Evolutionary conservation across 345 rosid species (phyloP), one percentile per base, ranked within the genome.

Genomic region (Eucalyptus camaldulensis): DNA sequence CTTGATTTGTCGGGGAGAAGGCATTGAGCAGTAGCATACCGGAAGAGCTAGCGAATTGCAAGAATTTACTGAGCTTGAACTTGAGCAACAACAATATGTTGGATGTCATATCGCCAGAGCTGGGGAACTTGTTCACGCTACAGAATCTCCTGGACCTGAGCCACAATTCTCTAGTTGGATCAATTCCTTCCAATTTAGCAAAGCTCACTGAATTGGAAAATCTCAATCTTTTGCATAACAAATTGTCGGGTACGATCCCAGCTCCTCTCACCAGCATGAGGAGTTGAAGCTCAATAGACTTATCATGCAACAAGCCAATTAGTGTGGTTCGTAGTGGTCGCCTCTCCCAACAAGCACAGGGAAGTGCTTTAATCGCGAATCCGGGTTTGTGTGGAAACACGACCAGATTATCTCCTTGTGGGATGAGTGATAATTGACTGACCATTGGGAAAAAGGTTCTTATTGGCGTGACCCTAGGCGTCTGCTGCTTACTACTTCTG

Each of bases 351-450:
- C 91, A 93, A 88, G 93, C 94, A 44, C 87, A 91, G 24, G 89
- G 86, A 51, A 87, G 87, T 49, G 90, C 93, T 37, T 94, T 93
- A 87, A 43, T 40, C n/a, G 95, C 92, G 54, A 95, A 95, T 76
- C 22, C 92, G 14, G 96, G 93, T 19, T 91, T 96, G 93, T 96
- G 98, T 87, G 96, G 96, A 62, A 86, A 94, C 22, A 87, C 85
- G 60, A 85, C 65, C 94, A 94, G 43, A 65, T 49, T 94, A 53
- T 58, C 89, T 90, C 90, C 91, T 80, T 95, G 97, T 49, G 88
- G 54, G 49, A 67, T 14, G 50, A 50, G 11, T 24, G 47, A 27
- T 53, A 40, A 40, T 40, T 5, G 43, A 40, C 43, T 5, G 43
- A 40, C 43, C 43, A 40, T 4, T 4, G 43, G 43, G 43, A 40